Percentiles rank a stretch among this genome's conserved stretches.
phyloP scores from a whole-genome alignment of 192 early-diverging fungal genomes.

The Chytriomyces sp. region DNA sequence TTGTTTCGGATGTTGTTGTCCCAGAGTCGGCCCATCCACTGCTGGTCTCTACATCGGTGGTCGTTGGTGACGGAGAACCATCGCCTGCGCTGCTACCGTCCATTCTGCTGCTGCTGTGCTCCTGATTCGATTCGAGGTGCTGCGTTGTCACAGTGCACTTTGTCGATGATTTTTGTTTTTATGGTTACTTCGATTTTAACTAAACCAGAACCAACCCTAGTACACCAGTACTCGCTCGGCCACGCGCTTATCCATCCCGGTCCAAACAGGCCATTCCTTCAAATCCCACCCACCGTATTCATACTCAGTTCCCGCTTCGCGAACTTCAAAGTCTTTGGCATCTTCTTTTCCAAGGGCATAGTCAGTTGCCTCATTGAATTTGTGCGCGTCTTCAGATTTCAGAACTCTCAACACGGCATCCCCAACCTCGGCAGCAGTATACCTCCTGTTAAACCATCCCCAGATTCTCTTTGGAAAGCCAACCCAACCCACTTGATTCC shows the following conservation, averaged over 20 bases:
- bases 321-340: slow-evolving; percentile 1
- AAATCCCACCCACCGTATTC: slow-evolving; percentile 8
- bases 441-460: slow-evolving; percentile 9
- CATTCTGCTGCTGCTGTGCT: no score
- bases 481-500: slow-evolving; percentile 21
- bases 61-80: no score
- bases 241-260: not conserved
- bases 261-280: slow-evolving; percentile 18
- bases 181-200: no score
- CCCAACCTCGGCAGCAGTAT: slow-evolving; percentile 11
- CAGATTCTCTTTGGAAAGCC: slow-evolving; percentile 1
- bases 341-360: slow-evolving; percentile 1
- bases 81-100: no score
- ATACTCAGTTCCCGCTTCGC: slow-evolving; percentile 10
- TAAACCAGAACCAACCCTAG: not conserved
- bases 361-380: slow-evolving; percentile 1
- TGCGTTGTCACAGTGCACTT: no score
- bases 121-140: no score
- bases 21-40: no score
- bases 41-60: no score
- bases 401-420: not conserved
- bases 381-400: not conserved
- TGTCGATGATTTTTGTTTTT: no score
- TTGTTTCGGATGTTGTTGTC: no score
- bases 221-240: not conserved